Percentiles rank a stretch among this genome's conserved stretches.
Evolutionary conservation across 495 filamentous ascomycete species (phyloP).

Genomic region (Daldinia decipiens): DNA sequence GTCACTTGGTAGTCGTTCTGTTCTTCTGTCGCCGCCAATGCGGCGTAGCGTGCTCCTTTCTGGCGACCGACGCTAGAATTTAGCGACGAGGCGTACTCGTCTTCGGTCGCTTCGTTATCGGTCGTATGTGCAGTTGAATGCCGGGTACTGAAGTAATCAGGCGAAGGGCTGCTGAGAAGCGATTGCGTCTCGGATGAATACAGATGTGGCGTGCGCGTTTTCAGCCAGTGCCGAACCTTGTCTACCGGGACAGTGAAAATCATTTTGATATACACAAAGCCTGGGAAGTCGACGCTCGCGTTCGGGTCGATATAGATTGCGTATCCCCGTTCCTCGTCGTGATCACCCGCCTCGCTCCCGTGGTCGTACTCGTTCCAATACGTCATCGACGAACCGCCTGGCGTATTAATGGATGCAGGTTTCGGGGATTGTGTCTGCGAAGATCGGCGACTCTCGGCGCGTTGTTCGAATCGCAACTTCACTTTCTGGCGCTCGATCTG

Average conservation of each 20-base stretch:
- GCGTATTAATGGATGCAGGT: conserved; percentile 21
- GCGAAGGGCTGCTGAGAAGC: conserved; percentile 47
- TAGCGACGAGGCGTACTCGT: conserved; percentile 43
- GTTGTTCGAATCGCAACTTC: conserved; percentile 19
- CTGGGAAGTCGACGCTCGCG: conserved; percentile 58
- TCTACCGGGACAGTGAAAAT: conserved; percentile 58
- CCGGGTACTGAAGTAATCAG: conserved; percentile 50
- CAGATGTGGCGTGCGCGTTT: conserved; percentile 29
- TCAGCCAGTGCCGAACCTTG: conserved; percentile 57
- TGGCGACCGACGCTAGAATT: conserved; percentile 38
- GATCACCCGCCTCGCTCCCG: conserved; percentile 64
- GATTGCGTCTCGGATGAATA: conserved; percentile 46
- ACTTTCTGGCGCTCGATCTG: conserved; percentile 31
- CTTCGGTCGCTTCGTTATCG: conserved; percentile 40
- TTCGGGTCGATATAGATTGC: conserved; percentile 68
- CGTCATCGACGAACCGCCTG: conserved; percentile 33
- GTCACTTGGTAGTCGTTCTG: conserved; percentile 53
- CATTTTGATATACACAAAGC: conserved; percentile 53
- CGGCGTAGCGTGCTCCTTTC: conserved; percentile 49
- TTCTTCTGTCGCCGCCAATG: conserved; percentile 51
- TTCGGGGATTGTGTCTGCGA: conserved; percentile 29
- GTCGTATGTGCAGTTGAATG: conserved; percentile 26
- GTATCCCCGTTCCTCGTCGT: conserved; percentile 61
- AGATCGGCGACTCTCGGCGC: conserved; percentile 20
- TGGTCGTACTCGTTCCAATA: conserved; percentile 77